Conservation (phyloP, 225 moss, liverwort and hornwort species). For the Marchantia polymorpha region DNA sequence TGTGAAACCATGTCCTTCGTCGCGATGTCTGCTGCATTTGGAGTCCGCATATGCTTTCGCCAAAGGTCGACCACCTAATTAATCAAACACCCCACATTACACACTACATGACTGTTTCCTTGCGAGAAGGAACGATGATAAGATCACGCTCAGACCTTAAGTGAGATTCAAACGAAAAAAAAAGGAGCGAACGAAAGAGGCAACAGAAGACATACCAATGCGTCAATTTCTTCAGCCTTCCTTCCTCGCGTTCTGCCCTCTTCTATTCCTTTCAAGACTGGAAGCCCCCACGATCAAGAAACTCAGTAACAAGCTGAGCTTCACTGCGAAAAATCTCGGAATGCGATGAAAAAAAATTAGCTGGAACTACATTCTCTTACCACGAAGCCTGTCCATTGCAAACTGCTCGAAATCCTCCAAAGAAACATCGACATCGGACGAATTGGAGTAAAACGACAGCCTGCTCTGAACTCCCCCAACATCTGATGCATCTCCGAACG, state of each 20-base stretch:
- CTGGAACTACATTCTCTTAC: conserved; percentile 11
- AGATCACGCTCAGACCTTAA: background rate
- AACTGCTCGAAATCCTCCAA: conserved; percentile 92
- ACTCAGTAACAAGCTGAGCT: background rate
- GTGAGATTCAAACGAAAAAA: background rate
- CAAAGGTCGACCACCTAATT: conserved; percentile 64
- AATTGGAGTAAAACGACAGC: conserved; percentile 72
- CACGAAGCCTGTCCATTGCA: conserved; percentile 75
- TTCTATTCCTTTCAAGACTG: conserved; percentile 78
- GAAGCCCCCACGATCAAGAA: background rate
- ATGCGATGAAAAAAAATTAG: background rate
- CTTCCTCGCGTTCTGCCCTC: conserved; percentile 70
- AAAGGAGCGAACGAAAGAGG: background rate
- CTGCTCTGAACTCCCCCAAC: conserved; percentile 42
- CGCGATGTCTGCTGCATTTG: conserved; percentile 41
- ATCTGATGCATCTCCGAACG: conserved; percentile 37
- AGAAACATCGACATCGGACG: conserved; percentile 61
- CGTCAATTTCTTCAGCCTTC: conserved; percentile 65
- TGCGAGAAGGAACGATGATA: background rate
- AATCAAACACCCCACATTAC: background rate
- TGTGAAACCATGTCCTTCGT: conserved; percentile 84
- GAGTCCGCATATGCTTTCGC: conserved; percentile 83
- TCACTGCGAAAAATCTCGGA: background rate
- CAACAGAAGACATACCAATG: conserved; percentile 33
- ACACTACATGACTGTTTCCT: background rate